Evolutionary conservation across 2,329 filamentous ascomycete species (phyloP).

Genomic region (Teratosphaeria gauchensis): DNA sequence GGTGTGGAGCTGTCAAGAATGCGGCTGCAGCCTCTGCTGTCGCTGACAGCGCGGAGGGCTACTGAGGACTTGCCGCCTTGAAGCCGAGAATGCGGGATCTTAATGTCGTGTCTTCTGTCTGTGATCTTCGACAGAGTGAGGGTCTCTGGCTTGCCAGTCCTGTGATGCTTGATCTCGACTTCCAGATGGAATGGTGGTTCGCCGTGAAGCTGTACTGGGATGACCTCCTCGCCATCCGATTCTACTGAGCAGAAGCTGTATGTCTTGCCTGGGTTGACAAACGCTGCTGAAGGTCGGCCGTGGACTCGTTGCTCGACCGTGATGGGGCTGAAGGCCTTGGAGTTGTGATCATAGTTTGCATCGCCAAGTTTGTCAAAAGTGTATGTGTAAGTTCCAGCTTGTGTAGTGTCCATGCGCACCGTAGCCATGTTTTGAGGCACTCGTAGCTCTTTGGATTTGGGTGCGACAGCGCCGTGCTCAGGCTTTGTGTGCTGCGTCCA

Average conservation of each 20-base stretch:
- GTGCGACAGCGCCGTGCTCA: slow-evolving; percentile 52
- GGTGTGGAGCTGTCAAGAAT: slow-evolving; percentile 57
- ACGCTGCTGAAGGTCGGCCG: slow-evolving; percentile 69
- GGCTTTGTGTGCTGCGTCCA: slow-evolving; percentile 72
- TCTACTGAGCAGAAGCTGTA: slow-evolving; percentile 94
- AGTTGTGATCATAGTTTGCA: slow-evolving; percentile 70
- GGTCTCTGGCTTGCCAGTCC: slow-evolving; percentile 66
- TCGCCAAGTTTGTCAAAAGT: slow-evolving; percentile 75
- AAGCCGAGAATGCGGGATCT: slow-evolving; percentile 74
- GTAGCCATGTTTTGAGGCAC: slow-evolving; percentile 66
- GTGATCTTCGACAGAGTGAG: slow-evolving; percentile 74
- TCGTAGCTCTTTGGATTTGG: slow-evolving; percentile 61
- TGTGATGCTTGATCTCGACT: slow-evolving; percentile 86
- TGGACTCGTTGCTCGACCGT: slow-evolving; percentile 75
- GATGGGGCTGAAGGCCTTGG: slow-evolving; percentile 54
- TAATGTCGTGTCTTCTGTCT: slow-evolving; percentile 64
- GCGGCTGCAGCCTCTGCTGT: slow-evolving; percentile 75
- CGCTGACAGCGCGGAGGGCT: slow-evolving; percentile 79
- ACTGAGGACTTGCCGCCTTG: slow-evolving; percentile 84
- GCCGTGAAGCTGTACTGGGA: slow-evolving; percentile 77
- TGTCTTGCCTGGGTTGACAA: slow-evolving; percentile 77
- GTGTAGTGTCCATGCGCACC: slow-evolving; percentile 75
- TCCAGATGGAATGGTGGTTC: slow-evolving; percentile 82
- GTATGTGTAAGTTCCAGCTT: slow-evolving; percentile 77
- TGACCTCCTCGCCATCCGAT: slow-evolving; percentile 65